Base-by-base conservation (phyloP, 805 yeast genomes). In the Candida parachauliodes region DNA sequence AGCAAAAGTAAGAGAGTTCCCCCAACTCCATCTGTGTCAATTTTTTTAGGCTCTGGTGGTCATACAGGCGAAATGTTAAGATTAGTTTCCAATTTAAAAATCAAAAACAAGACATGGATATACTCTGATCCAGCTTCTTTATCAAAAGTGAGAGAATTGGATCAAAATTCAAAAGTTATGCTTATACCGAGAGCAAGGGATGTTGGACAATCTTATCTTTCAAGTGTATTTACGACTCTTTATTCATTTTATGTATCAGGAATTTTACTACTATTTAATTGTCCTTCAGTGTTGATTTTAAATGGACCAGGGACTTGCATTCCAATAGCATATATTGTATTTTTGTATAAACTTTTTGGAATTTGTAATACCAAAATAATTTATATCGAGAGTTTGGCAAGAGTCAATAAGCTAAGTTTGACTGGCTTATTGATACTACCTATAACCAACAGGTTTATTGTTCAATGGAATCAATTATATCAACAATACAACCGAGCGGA, bases 51-150 rank as follows among this genome's bases (percentile, higher is more conserved):
- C 0, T 88, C 96, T 0, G 98, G 98, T 1, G 98, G 97, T 2
- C 98, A 88, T 52, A 88, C 97, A 0, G 97, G 96, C 1, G 97
- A 91, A 57, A 87, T 91, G 94, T 57, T 89, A n/a, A 65, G 89
- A 18, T 65, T 91, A 12, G 55, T 87, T 8, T 43, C 53, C 4
- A 66, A 67, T 26, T 60, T 74, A 32, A 51, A 65, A 16, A 39
- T 59, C n/a, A n/a, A n/a, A n/a, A 21, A 37, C 2, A 46, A 69
- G 37, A 62, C 63, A 4, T 68, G 72, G 72, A 60, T 67, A 11
- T 57, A 65, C 4, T 69, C 79, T 1, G 87, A 81, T 47, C 42
- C 60, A 7, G 53, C 79, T 1, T 77, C 84, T 1, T 50, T 69
- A 4, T 25, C 57, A 28, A 65, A 70, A 57, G 57, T 70, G 28